Percentiles rank a stretch among this genome's conserved stretches.
These are phyloP conservation scores for Rosa persica DNA, from an alignment of 306 rosid species.

Conservation along the genomic window DNA sequence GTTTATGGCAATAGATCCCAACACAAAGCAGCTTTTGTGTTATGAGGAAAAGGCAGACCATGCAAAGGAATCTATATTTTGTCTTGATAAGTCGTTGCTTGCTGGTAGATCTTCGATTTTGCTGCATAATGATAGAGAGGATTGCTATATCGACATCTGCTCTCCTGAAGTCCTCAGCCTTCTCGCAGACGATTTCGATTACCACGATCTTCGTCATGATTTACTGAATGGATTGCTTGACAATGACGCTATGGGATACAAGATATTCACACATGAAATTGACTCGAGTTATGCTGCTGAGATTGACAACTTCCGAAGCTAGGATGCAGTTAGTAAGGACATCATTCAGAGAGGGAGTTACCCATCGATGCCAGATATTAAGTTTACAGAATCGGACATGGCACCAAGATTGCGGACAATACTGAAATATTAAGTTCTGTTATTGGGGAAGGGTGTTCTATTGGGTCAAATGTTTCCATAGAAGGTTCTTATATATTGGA, in stretches of 20 bases:
- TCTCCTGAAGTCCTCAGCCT: slow-evolving; percentile 94
- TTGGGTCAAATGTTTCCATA: slow-evolving; percentile 81
- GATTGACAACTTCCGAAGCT: slow-evolving; percentile 90
- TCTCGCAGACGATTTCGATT: slow-evolving; percentile 91
- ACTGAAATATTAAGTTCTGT: slow-evolving; percentile 66
- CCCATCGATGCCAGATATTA: slow-evolving; percentile 38
- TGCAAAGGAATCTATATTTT: slow-evolving; percentile 50
- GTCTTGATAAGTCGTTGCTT: slow-evolving; percentile 72
- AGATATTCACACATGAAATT: slow-evolving; percentile 86
- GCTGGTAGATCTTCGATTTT: slow-evolving; percentile 65
- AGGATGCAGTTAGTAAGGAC: slow-evolving; percentile 87
- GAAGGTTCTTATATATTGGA: slow-evolving; percentile 91
- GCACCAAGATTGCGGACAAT: slow-evolving; percentile 70
- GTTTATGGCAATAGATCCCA: slow-evolving; percentile 84
- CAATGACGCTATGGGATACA: slow-evolving; percentile 96
- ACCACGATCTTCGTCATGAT: slow-evolving; percentile 94
- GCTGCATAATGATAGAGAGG: slow-evolving; percentile 90
- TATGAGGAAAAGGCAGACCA: slow-evolving; percentile 79
- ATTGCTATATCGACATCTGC: slow-evolving; percentile 93
- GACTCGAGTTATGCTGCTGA: slow-evolving; percentile 87
- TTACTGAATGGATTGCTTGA: slow-evolving; percentile 90
- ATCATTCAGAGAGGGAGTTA: slow-evolving; percentile 95
- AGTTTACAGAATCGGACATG: slow-evolving; percentile 72
- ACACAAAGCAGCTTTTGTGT: slow-evolving; percentile 76
- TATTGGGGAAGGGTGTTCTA: slow-evolving; percentile 75